phyloP scores from a whole-genome alignment of 257 asterid genomes.

The Schizonepeta tenuifolia region DNA sequence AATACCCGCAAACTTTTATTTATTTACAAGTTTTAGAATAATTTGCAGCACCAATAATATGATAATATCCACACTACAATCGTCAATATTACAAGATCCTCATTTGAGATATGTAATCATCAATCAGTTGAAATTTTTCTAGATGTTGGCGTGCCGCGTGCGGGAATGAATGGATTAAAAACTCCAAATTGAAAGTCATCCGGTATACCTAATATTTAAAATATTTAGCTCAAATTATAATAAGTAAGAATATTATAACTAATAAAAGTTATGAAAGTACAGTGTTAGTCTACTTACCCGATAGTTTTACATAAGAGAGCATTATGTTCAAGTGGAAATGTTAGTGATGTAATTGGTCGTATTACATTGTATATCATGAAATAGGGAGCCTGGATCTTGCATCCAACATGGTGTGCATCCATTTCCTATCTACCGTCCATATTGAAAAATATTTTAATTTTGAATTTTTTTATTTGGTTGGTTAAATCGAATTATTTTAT shows the following conservation, averaged over 20 bases:
- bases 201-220: constrained; percentile 9
- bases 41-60: background rate
- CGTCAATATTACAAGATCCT: background rate
- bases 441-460: no score
- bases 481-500: no score
- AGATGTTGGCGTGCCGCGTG: constrained; percentile 14
- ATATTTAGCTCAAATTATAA: constrained; percentile 1
- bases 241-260: background rate
- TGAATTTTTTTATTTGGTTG: no score
- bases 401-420: no score
- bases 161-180: background rate
- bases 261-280: background rate
- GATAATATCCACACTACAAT: background rate
- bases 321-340: background rate
- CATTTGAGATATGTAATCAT: background rate
- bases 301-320: background rate
- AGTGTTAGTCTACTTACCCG: background rate
- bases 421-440: no score
- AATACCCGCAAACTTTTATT: background rate
- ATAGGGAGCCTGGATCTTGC: no score
- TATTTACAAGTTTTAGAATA: background rate
- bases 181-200: background rate
- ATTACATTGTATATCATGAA: background rate
- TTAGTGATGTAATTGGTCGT: background rate
- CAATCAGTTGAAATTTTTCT: background rate